phyloP scores from a whole-genome alignment of 345 rosid genomes.

The Brassica juncea region DNA sequence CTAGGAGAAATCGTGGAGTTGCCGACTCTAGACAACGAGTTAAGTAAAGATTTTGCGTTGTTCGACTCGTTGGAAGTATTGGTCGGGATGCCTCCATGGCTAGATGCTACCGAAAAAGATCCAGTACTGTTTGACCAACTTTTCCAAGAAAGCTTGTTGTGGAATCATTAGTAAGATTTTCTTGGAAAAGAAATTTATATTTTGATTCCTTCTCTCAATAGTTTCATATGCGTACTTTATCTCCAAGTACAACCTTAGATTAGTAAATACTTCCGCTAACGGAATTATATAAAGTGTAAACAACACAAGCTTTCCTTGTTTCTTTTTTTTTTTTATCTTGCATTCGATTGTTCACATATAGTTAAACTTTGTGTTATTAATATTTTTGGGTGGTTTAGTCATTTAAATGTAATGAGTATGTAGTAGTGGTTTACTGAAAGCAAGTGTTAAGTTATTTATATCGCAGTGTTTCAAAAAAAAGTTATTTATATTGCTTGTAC shows the following conservation, averaged over 20 bases:
- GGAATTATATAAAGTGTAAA: not conserved
- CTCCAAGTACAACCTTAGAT: too few relatives aligned
- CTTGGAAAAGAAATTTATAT: not conserved
- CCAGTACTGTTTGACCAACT: not conserved
- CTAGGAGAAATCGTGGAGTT: slow-evolving; percentile 70
- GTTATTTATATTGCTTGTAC: not conserved
- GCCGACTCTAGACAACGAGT: slow-evolving; percentile 50
- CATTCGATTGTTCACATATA: not conserved
- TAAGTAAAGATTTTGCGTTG: not conserved
- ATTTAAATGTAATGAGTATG: too few relatives aligned
- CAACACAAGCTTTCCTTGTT: not conserved
- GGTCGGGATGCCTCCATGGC: slow-evolving; percentile 10
- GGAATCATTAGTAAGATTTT: slow-evolving; percentile 12
- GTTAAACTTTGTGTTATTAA: not conserved
- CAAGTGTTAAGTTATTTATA: not conserved
- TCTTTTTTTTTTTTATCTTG: not conserved
- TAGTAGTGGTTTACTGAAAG: not conserved
- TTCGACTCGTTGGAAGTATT: slow-evolving; percentile 20
- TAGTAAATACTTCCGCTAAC: not conserved
- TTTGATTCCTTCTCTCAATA: not conserved
- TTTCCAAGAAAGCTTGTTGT: slow-evolving; percentile 8
- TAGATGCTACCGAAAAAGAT: not conserved
- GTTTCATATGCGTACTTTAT: too few relatives aligned
- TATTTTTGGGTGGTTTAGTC: not conserved
- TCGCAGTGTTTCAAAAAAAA: too few relatives aligned